Base-by-base conservation (phyloP, 2,329 filamentous ascomycete genomes). In the Colletotrichum lindemuthianum region DNA sequence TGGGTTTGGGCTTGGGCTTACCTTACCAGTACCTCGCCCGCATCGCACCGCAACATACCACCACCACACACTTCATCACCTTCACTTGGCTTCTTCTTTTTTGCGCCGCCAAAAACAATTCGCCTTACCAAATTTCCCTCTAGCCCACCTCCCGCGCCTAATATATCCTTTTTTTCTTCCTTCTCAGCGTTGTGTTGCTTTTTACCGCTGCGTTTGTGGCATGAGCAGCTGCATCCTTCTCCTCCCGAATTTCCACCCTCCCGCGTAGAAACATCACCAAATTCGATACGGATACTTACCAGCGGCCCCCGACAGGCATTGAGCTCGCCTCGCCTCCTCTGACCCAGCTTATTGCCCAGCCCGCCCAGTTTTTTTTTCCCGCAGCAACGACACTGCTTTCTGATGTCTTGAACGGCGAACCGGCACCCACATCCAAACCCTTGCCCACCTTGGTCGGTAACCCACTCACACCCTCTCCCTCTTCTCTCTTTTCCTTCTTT, bases 361-460 rank as follows among this genome's bases (percentile, higher is more conserved):
- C 61, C 41, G 61, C 58, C 61, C 61, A 56, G 51, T 60, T 63
- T 63, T 65, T 60, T 60, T 40, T 13, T 45, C 45, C 51, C 47
- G 61, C 61, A 61, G 61, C 52, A 65, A 65, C 58, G 61, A 56
- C 24, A 65, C 58, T 34, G 61, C 61, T 61, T 24, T 45, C 61
- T 65, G 50, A 61, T 65, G 61, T 65, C 61, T 65, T 65, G 61
- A 58, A 56, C 58, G 51, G 61, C 51, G 51, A 65, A 59, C 36
- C 47, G 45, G 51, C 61, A 65, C 61, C 61, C 61, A 65, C 61
- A 64, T 49, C 24, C 51, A 61, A 65, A 65, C 51, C 64, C 64
- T 57, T 67, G 64, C 47, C 60, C 60, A 49, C 64, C 60, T 64
- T 45, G 50, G 58, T 59, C 60, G 55, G 55, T 60, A 61, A 56